Evolutionary conservation across 352 stramenopile species (phyloP).

Genomic region (Phytophthora macrochlamydospora): DNA sequence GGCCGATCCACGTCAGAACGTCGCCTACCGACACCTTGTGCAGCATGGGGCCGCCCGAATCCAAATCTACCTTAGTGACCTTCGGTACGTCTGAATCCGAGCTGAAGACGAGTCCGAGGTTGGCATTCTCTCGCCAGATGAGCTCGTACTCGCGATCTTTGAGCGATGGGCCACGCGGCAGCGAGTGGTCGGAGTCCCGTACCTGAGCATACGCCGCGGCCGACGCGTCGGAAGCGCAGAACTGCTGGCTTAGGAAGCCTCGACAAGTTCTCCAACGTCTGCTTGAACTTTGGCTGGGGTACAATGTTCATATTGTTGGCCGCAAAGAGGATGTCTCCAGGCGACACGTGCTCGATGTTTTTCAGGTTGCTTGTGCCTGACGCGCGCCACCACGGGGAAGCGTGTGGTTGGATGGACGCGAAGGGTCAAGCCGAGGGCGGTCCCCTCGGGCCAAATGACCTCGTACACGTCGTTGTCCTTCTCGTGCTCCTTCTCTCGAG

Average conservation of each 20-base stretch:
- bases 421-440: conserved; percentile 67
- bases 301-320: conserved; percentile 79
- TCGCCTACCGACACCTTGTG: conserved; percentile 76
- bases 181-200: conserved; percentile 46
- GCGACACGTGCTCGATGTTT: conserved; percentile 77
- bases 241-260: conserved; percentile 74
- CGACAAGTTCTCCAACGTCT: conserved; percentile 75
- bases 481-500: conserved; percentile 32
- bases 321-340: conserved; percentile 71
- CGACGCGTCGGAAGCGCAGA: conserved; percentile 63
- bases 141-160: conserved; percentile 83
- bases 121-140: conserved; percentile 85
- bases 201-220: conserved; percentile 35
- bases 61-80: conserved; percentile 84
- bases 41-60: conserved; percentile 75
- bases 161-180: conserved; percentile 60
- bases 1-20: conserved; percentile 77
- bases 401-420: conserved; percentile 73
- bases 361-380: conserved; percentile 75
- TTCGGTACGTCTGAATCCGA: conserved; percentile 76
- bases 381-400: conserved; percentile 71
- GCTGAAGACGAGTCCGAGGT: conserved; percentile 86
- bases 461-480: conserved; percentile 71
- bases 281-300: conserved; percentile 79
- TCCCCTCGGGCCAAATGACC: conserved; percentile 73